Conservation (phyloP, 1,284 basidiomycete species). For the Rhodotorula glutinis region DNA sequence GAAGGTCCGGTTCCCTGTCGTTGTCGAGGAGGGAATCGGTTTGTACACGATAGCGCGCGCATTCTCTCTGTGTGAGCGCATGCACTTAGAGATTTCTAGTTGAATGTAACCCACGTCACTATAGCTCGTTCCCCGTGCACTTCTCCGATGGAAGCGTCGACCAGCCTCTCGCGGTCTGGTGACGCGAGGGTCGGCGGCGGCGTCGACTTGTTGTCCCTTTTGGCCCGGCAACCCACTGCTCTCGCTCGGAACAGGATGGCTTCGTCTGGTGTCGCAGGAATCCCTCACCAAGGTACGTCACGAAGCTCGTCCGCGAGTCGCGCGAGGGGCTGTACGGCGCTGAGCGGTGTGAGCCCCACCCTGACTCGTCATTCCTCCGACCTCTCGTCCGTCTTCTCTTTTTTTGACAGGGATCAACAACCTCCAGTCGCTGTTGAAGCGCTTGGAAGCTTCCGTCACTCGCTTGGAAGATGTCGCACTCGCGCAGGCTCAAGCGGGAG, state of each 20-base stretch:
- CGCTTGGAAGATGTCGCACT: slow-evolving; percentile 86
- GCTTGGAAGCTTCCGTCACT: slow-evolving; percentile 87
- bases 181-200: no score
- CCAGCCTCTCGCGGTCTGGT: no score
- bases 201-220: not conserved
- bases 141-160: no score
- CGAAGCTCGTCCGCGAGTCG: not conserved
- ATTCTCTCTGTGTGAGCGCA: no score
- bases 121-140: no score
- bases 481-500: slow-evolving; percentile 46
- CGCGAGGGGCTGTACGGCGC: not conserved
- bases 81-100: no score
- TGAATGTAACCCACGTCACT: not conserved
- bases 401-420: slow-evolving; percentile 26
- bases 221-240: no score
- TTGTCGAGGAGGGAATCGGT: no score
- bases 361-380: not conserved
- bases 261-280: slow-evolving; percentile 20
- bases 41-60: no score
- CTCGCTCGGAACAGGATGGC: slow-evolving; percentile 2
- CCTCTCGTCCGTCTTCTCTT: not conserved
- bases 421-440: slow-evolving; percentile 30
- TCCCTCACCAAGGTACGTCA: slow-evolving; percentile 18
- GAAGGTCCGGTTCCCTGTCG: no score
- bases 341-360: not conserved